Evolutionary conservation across 2,329 filamentous ascomycete species (phyloP), one percentile per base, ranked within the genome.

Genomic region (Fusarium chaquense): DNA sequence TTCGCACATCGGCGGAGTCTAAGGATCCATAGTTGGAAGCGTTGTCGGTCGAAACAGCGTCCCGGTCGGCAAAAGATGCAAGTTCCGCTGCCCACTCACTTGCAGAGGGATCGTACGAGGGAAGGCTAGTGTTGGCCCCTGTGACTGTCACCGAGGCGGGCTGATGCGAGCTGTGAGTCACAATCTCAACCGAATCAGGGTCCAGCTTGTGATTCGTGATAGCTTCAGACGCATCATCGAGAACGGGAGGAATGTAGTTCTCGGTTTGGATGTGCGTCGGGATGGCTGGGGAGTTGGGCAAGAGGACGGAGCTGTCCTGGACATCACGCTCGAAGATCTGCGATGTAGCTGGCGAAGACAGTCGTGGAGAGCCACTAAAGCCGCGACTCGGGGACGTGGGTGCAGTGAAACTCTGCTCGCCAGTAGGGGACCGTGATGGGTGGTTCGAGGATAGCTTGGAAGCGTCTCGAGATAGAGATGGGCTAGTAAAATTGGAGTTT

Each of bases 301-400:
- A 83, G n/a, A 89, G 81, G 5, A 87, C 76, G 32, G 87, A 83
- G 75, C 88, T 88, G 75, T 98, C 94, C 80, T 98, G 95, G 26
- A 98, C 95, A 78, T 94, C 93, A 75, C 95, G 92, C 83, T 98
- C 95, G 77, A 98, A 98, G 75, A 98, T 98, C 73, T 91, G 89
- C 6, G 89, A 91, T 30, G 87, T 86, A 13, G 93, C 92, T 16
- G 94, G 93, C 22, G 93, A 97, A 55, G 91, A 88, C 45, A 94
- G 81, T 50, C 91, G 87, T 6, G 93, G 91, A 11, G 93, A 95
- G 12, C 88, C 86, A 15, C 91, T 90, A 45, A 93, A 81, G 53
- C 87, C 88, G 60, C 89, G 87, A 62, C 82, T 84, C 5, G 92
- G 92, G 4, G 92, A 93, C 1, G 89, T 83, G 16, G 90, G 87